phyloP scores from a whole-genome alignment of 2,329 filamentous ascomycete genomes.

The Myriosclerotinia duriaeana region DNA sequence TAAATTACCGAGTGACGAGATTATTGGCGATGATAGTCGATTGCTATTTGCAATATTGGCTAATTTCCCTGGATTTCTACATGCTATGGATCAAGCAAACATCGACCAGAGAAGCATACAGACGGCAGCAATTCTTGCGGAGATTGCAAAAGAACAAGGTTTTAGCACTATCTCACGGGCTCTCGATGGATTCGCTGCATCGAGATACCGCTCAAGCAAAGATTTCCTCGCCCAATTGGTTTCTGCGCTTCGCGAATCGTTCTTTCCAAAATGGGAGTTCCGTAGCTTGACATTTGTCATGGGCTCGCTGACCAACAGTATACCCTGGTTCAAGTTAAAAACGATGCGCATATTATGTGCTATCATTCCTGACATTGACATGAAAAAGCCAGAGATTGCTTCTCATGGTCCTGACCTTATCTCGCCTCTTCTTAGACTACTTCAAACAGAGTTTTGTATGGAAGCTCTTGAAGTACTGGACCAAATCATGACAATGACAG shows the following conservation, averaged over 20 bases:
- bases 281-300: constrained; percentile 85
- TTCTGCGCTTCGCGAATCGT: constrained; percentile 71
- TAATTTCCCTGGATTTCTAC: constrained; percentile 84
- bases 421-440: constrained; percentile 80
- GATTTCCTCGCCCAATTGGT: constrained; percentile 78
- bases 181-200: constrained; percentile 67
- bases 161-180: constrained; percentile 66
- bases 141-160: constrained; percentile 71
- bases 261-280: constrained; percentile 80
- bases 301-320: constrained; percentile 84
- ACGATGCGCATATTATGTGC: constrained; percentile 87
- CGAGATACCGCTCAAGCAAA: constrained; percentile 63
- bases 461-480: constrained; percentile 90
- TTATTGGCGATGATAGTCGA: constrained; percentile 80
- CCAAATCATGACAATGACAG: constrained; percentile 91
- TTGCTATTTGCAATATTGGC: constrained; percentile 84
- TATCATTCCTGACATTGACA: constrained; percentile 86
- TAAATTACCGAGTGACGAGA: constrained; percentile 71
- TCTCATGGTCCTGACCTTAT: constrained; percentile 92
- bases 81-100: constrained; percentile 67
- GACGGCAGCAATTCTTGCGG: constrained; percentile 68
- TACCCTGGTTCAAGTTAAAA: constrained; percentile 87
- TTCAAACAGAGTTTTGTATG: constrained; percentile 92
- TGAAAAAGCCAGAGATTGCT: constrained; percentile 86
- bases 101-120: constrained; percentile 57